A percentile compares a stretch with the other conserved stretches of the same genome.
phyloP scores from a whole-genome alignment of 2,329 filamentous ascomycete species.

The Cadophora malorum region DNA sequence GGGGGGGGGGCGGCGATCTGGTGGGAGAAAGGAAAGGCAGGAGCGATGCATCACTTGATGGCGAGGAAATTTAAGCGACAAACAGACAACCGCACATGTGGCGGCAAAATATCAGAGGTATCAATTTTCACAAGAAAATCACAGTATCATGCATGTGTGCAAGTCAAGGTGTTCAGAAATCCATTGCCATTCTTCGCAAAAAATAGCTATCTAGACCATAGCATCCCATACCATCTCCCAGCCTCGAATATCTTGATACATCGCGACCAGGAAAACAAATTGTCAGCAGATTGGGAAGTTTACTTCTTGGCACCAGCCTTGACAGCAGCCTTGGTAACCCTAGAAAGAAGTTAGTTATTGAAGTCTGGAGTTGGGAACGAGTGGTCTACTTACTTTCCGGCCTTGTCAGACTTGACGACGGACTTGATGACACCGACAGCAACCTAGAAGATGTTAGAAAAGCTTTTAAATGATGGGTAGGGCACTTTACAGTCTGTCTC shows the following conservation, averaged over 20 bases:
- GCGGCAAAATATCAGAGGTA: background rate
- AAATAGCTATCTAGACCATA: constrained; percentile 25
- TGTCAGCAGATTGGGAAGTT: constrained; percentile 9
- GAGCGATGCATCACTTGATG: background rate
- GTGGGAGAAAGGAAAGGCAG: background rate
- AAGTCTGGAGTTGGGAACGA: background rate
- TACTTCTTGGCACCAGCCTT: constrained; percentile 48
- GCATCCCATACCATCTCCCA: constrained; percentile 19
- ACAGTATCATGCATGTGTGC: background rate
- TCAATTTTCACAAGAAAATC: background rate
- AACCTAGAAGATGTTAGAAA: constrained; percentile 50
- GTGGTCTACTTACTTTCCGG: constrained; percentile 39
- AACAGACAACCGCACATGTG: background rate
- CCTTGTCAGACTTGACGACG: constrained; percentile 51
- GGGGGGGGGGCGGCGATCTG: background rate
- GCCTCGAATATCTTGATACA: constrained; percentile 26
- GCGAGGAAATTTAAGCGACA: background rate
- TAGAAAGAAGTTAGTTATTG: background rate
- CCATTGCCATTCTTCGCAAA: constrained; percentile 25
- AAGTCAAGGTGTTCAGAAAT: constrained; percentile 21
- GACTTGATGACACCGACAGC: constrained; percentile 95
- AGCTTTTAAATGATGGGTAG: no score
- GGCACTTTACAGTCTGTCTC: no score
- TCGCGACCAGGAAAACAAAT: constrained; percentile 20
- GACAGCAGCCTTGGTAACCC: constrained; percentile 45